Evolutionary conservation across 2,329 filamentous ascomycete species (phyloP), one percentile per base, ranked within the genome.

Genomic region (Salinomyces thailandicus): DNA sequence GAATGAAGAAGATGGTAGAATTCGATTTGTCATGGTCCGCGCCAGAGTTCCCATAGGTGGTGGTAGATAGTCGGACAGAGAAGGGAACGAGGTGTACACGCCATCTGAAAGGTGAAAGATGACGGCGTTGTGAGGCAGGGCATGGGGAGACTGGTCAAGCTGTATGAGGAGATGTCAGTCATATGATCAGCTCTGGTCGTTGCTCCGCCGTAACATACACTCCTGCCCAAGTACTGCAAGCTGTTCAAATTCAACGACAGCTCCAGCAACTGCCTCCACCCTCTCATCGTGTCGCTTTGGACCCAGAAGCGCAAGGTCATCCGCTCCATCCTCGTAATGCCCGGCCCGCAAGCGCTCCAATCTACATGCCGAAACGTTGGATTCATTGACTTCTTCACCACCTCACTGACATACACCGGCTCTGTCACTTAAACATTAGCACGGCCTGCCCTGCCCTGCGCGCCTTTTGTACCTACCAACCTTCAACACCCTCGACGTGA

Each of bases 361-460:
- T 93, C 81, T 56, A 95, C 93, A 56, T 83, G 81, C 29, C 76
- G 77, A 57, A 94, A 96, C 50, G 81, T 85, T 45, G 91, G 91
- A 58, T 95, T 95, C 59, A 85, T 86, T n/a, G 83, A 78, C 52
- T 77, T 77, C 48, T 81, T 73, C 18, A 79, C 73, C 15, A 81
- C 69, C 62, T 96, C 89, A 53, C 86, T 94, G 50, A 94, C 75
- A 58, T 95, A 95, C n/a, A 95, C 64, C 0, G 89, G 86, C 12
- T 85, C 79, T 31, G 9, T 33, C 30, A 43, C 26, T 30, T 52
- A n/a, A n/a, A n/a, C n/a, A n/a, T n/a, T 43, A 51, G 47, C 38
- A 30, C 36, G 16, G 32, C 20, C 12, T 35, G 12, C 20, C 6
- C 18, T 11, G 11, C 2, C 15, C 11, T 20, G 15, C 31, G 11